Evolutionary conservation across 495 filamentous ascomycete genomes (phyloP), one percentile per base, ranked within the genome.

Genomic region (Margaritispora aquatica): DNA sequence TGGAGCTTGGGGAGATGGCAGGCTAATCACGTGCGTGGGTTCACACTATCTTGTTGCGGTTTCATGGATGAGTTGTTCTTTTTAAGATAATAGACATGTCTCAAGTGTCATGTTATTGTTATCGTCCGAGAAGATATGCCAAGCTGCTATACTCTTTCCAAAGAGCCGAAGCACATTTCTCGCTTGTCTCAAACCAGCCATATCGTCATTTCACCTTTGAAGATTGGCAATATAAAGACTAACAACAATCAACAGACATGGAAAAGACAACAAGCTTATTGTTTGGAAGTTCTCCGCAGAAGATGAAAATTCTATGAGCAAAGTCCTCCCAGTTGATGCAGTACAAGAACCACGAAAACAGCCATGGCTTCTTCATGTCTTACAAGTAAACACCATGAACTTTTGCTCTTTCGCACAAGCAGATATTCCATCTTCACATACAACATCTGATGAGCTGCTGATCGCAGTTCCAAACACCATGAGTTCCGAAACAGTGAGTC

Each of bases 301-400:
- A 46, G 88, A 93, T 63, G 89, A 92, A 69, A 59, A 58, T 1
- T 67, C 71, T 1, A 74, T 96, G 64, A 86, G 85, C 59, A 88
- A 79, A 38, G 75, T 77, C 31, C 76, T 96, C 2, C 93, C 94
- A 0, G 82, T 92, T 15, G 82, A 90, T 36, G 68, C 67, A 20
- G 57, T 63, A n/a, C 55, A 75, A 62, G 68, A 73, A n/a, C 34
- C 66, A 0, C 68, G 77, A 17, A 77, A 75, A 22, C 80, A 88
- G 67, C 94, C 94, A 17, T 96, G 91, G 91, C 73, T 97, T 3
- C 72, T 96, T 31, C 83, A 95, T 75, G 81, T 88, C 29, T 70
- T 98, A 4, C 75, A 87, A 26, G 89, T 97, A 41, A 97, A 96
- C 69, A 89, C 94, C 17, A 80, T 97, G 70, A 98, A 97, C 70